Evolutionary conservation across 441 rosid genomes (phyloP), one percentile per base, ranked within the genome.

Genomic region (Eutrema salsugineum): DNA sequence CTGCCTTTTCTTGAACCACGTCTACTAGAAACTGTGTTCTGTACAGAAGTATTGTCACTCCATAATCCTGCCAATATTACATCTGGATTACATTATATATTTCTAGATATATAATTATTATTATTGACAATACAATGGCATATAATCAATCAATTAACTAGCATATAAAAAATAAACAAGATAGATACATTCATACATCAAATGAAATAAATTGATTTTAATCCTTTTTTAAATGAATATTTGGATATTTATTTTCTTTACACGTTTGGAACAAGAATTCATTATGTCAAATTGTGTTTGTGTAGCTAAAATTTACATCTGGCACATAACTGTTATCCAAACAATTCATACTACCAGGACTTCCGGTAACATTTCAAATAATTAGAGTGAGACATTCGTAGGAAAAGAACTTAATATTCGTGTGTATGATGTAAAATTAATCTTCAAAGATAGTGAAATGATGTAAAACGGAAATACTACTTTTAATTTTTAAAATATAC

Each of bases 1-100:
- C 84, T 32, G 47, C 78, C 12, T 65, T 71, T 59, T 72, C 80
- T 36, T 42, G 70, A 36, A 83, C 83, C 15, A 83, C 24, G 19
- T 83, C 87, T 54, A 83, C 87, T 49, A 81, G 75, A 76, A 70
- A 83, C 54, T 77, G 77, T 57, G 87, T 81, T 67, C 80, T 78
- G 79, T 79, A 83, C 38, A 83, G 65, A 57, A 62, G 1, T 68
- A 83, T 63, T 30, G 70, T 77, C 60, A 83, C 81, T 14, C 70
- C 72, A 59, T 77, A 81, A 12, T 83, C 87, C 87, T 83, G 64
- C 6, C 69, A 20, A 42, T 17, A 14, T 49, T 35, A n/a, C n/a
- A n/a, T n/a, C n/a, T n/a, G n/a, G n/a, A n/a, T n/a, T n/a, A n/a
- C n/a, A 28, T 39, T 22, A 1, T 51, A 11, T 14, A n/a, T 12